These are phyloP conservation scores for Colletotrichum godetiae DNA, from an alignment of 2,329 filamentous ascomycete species.

Conservation along the genomic window DNA sequence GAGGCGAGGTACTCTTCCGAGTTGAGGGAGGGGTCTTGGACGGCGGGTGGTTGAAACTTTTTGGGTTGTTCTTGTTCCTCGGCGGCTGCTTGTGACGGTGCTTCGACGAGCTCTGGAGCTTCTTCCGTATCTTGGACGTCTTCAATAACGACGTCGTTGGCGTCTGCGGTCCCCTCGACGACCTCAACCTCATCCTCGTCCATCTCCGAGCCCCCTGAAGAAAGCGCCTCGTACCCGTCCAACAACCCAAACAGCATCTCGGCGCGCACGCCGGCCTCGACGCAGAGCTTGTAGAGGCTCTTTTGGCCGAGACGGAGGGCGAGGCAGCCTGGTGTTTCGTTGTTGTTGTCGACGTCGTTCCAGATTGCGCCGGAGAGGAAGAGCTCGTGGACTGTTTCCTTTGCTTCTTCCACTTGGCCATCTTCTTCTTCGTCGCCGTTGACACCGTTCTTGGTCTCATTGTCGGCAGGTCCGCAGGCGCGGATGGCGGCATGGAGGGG, in stretches of 20 bases:
- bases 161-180: slow-evolving; percentile 46
- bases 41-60: slow-evolving; percentile 49
- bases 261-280: slow-evolving; percentile 90
- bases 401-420: slow-evolving; percentile 67
- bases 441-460: slow-evolving; percentile 39
- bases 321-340: slow-evolving; percentile 93
- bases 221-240: slow-evolving; percentile 82
- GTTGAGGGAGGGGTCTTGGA: slow-evolving; percentile 62
- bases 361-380: slow-evolving; percentile 93
- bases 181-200: slow-evolving; percentile 59
- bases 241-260: slow-evolving; percentile 87
- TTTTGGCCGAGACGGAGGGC: slow-evolving; percentile 76
- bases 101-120: slow-evolving; percentile 41
- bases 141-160: slow-evolving; percentile 43
- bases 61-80: slow-evolving; percentile 41
- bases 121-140: slow-evolving; percentile 40
- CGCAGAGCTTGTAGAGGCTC: slow-evolving; percentile 82
- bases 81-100: slow-evolving; percentile 14
- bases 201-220: slow-evolving; percentile 61
- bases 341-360: slow-evolving; percentile 90
- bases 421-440: slow-evolving; percentile 44
- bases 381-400: slow-evolving; percentile 78
- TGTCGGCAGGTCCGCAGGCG: slow-evolving; percentile 64
- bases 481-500: slow-evolving; percentile 92
- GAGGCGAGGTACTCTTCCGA: slow-evolving; percentile 77